Base-by-base conservation (phyloP, 2,329 filamentous ascomycete genomes). In the Pseudofabraea citricarpa region DNA sequence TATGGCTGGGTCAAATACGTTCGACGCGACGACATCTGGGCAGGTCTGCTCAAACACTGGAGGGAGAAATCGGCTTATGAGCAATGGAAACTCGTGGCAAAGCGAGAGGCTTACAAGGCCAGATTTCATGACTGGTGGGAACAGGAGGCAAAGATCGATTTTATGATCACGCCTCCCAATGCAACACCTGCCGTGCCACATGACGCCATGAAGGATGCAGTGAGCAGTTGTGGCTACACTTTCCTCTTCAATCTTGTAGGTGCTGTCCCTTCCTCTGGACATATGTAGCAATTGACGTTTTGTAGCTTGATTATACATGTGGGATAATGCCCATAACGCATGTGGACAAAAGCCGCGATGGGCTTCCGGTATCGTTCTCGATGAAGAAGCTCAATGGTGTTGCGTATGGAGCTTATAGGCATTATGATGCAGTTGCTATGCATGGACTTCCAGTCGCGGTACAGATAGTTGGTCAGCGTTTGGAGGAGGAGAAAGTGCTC, bases 1-100 rank as follows among this genome's bases (percentile, higher is more conserved):
- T 93, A 90, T 61, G 77, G 90, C 5, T 96, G 86, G 76, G 83
- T 93, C n/a, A 85, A 84, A 57, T 94, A 95, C 62, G 70, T 96
- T 49, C 79, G 81, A 42, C 69, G 81, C 9, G 90, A 96, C 61
- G 63, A 70, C 1, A 66, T 90, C 38, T 95, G 89, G 86, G 89
- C 90, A 0, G 83, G 81, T 0, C 66, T 96, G 5, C 68, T 96
- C 36, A 73, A 75, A 33, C 72, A 83, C 55, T 95, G 87, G 78
- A 75, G 81, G 41, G 75, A 79, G 42, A 90, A 90, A 67, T 81
- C 75, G 9, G 83, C 85, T 1, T 79, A 76, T 48, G 83, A 95
- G 64, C 84, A 91, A 60, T 96, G 89, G 89, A 75, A 86, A 55
- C 76, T 93, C 40, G 88, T 91, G 4, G 74, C 77, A 1, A 75